These are phyloP conservation scores for Colletotrichum coccodes DNA, from an alignment of 2,329 filamentous ascomycete genomes.

Conservation along the genomic window DNA sequence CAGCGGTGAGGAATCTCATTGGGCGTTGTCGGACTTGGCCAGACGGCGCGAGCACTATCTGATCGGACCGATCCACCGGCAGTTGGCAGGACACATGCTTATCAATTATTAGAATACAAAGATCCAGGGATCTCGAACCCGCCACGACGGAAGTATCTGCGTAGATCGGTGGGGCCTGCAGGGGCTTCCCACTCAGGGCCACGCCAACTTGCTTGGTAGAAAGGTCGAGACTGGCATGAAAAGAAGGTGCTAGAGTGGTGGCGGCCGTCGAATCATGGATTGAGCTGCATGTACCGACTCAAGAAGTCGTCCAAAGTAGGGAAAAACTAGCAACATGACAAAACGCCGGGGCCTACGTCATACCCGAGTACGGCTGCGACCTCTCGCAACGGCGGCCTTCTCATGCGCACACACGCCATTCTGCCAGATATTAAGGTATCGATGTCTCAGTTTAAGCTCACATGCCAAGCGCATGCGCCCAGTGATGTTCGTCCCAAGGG, in stretches of 20 bases:
- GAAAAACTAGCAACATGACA: background rate
- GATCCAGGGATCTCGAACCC: background rate
- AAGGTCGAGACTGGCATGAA: background rate
- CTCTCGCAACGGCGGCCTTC: background rate
- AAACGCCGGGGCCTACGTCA: background rate
- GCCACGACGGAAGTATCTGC: background rate
- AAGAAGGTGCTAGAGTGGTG: background rate
- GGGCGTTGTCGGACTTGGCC: background rate
- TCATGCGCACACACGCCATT: background rate
- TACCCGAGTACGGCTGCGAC: background rate
- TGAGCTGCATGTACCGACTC: background rate
- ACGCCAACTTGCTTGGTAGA: background rate
- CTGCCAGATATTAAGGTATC: too few relatives aligned
- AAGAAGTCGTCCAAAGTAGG: background rate
- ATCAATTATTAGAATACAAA: background rate
- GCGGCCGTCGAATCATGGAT: background rate
- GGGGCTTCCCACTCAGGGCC: background rate
- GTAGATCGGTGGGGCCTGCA: constrained; percentile 1
- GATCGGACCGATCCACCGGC: constrained; percentile 7
- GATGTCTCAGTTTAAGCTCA: background rate
- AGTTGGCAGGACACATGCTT: background rate
- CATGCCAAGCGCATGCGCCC: background rate
- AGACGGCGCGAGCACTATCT: background rate
- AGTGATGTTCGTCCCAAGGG: background rate
- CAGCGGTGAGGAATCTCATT: background rate